Base-by-base conservation (phyloP, 257 asterid species). In the Ophiorrhiza pumila region DNA sequence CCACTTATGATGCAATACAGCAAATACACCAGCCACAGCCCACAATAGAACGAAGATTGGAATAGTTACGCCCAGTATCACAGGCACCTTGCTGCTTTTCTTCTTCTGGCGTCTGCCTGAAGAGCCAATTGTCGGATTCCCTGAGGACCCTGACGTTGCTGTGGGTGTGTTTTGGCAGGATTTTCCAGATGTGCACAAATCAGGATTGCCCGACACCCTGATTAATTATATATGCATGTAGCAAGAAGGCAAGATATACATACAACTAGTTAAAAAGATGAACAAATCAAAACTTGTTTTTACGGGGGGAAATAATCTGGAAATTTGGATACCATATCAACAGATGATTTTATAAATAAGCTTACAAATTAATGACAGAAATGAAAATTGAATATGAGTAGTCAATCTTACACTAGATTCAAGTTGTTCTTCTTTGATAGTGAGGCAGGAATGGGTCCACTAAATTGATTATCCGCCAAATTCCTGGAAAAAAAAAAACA, bases 201-300 rank as follows among this genome's bases (percentile, higher is more conserved):
- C 74, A 23, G 83, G 82, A 83, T 89, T 89, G 1, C 89, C 92
- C 5, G 80, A 66, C 75, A 83, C 78, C 73, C 96, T 87, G 79
- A 41, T 53, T 12, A 4, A 41, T 55, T 23, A 64, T n/a, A 20
- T 64, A 22, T 53, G 7, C 23, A 50, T n/a, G n/a, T n/a, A n/a
- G n/a, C n/a, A n/a, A n/a, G n/a, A n/a, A n/a, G n/a, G n/a, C n/a
- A n/a, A n/a, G n/a, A n/a, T n/a, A n/a, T n/a, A n/a, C n/a, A n/a
- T n/a, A n/a, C n/a, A n/a, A n/a, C n/a, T n/a, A n/a, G n/a, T n/a
- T n/a, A n/a, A n/a, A n/a, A n/a, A n/a, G n/a, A n/a, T n/a, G n/a
- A n/a, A n/a, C n/a, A n/a, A n/a, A n/a, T n/a, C n/a, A n/a, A n/a
- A n/a, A n/a, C n/a, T n/a, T n/a, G n/a, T n/a, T n/a, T n/a, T n/a